Conservation (phyloP, 2,329 filamentous ascomycete genomes). For the Calonectria pteridis region DNA sequence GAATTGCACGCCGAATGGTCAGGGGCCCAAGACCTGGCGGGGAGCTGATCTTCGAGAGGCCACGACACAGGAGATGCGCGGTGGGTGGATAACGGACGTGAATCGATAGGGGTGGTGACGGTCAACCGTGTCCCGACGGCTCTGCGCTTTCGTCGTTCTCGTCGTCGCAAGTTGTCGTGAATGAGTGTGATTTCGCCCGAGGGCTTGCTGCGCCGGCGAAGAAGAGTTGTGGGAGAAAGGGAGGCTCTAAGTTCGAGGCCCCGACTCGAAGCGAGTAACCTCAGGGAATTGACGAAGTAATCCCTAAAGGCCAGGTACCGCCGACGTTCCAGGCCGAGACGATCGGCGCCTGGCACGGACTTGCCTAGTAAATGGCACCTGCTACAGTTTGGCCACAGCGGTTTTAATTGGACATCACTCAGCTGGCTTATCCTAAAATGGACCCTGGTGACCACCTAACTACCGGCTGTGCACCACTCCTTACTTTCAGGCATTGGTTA, state of each 20-base stretch:
- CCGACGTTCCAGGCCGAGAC: slow-evolving; percentile 35
- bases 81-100: neutral
- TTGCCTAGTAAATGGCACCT: slow-evolving; percentile 2
- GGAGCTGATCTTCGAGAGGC: slow-evolving; percentile 20
- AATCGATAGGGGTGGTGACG: slow-evolving; percentile 2
- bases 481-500: neutral
- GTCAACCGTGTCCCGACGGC: neutral
- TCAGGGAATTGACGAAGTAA: slow-evolving; percentile 36
- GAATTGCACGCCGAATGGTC: slow-evolving; percentile 1
- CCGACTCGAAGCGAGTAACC: slow-evolving; percentile 30
- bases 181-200: neutral
- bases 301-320: slow-evolving; percentile 25
- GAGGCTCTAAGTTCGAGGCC: slow-evolving; percentile 33
- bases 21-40: neutral
- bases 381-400: neutral
- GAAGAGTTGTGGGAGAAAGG: slow-evolving; percentile 29
- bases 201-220: slow-evolving; percentile 10
- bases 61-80: slow-evolving; percentile 12
- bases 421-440: slow-evolving; percentile 17
- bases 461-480: neutral
- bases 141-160: neutral
- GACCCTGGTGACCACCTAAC: neutral
- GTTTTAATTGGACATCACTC: slow-evolving; percentile 37
- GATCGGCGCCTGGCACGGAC: slow-evolving; percentile 23
- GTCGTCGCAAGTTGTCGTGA: slow-evolving; percentile 9